Evolutionary conservation across 192 early-diverging fungal genomes (phyloP).

Genomic region (Mycoemilia scoparia): DNA sequence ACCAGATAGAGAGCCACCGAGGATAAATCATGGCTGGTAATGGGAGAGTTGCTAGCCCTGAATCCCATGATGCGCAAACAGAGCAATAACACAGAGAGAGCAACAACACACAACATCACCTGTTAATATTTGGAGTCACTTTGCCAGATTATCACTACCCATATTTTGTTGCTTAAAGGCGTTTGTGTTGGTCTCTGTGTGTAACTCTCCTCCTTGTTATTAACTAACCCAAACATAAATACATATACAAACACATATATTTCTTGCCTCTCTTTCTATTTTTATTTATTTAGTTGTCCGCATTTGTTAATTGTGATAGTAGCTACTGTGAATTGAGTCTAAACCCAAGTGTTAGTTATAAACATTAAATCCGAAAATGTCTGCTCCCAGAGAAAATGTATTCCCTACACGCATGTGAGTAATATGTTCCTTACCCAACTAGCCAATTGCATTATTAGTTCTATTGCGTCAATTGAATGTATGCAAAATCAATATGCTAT

Average conservation of each 20-base stretch:
- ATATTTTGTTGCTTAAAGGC: too few species aligned
- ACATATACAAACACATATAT: not conserved
- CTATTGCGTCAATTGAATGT: not conserved
- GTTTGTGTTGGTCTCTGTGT: too few species aligned
- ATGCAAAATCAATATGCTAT: constrained; percentile 1
- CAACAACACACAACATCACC: too few species aligned
- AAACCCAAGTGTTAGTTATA: not conserved
- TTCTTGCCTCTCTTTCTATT: not conserved
- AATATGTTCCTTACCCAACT: not conserved
- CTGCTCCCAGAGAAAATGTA: constrained; percentile 58
- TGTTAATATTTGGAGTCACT: too few species aligned
- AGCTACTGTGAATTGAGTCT: not conserved
- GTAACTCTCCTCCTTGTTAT: too few species aligned
- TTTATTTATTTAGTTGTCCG: constrained; percentile 1
- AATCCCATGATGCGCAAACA: too few species aligned
- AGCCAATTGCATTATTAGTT: not conserved
- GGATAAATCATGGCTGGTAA: too few species aligned
- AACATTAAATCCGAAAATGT: constrained; percentile 30
- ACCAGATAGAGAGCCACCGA: too few species aligned
- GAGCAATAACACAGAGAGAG: too few species aligned
- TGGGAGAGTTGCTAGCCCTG: too few species aligned
- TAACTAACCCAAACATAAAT: not conserved
- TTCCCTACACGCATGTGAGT: constrained; percentile 93
- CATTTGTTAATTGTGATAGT: not conserved
- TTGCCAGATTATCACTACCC: too few species aligned